These are phyloP conservation scores for Tuber melanosporum DNA, from an alignment of 495 filamentous ascomycete genomes.

Conservation along the genomic window DNA sequence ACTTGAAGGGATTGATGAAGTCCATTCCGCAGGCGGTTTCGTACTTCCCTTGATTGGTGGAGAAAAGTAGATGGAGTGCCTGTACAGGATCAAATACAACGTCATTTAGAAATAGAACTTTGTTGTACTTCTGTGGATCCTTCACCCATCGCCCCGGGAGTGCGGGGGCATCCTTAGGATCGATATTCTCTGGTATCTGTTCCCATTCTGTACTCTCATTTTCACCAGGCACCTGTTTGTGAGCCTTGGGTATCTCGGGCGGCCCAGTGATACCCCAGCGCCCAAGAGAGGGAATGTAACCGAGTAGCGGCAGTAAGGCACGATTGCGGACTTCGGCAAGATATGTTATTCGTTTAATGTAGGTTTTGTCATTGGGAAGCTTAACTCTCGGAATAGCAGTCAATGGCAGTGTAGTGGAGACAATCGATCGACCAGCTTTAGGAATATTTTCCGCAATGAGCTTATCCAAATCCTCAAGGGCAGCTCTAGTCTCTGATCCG, in stretches of 20 bases:
- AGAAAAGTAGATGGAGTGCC: slow-evolving; percentile 65
- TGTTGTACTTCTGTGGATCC: slow-evolving; percentile 53
- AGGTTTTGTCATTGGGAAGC: slow-evolving; percentile 55
- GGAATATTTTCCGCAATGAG: slow-evolving; percentile 49
- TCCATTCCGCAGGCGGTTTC: slow-evolving; percentile 76
- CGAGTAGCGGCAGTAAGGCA: slow-evolving; percentile 59
- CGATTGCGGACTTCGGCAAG: slow-evolving; percentile 73
- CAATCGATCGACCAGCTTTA: slow-evolving; percentile 49
- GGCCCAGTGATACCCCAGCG: slow-evolving; percentile 20
- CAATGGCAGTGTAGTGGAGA: slow-evolving; percentile 37
- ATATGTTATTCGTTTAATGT: slow-evolving; percentile 66
- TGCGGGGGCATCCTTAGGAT: slow-evolving; percentile 14
- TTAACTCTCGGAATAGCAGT: slow-evolving; percentile 52
- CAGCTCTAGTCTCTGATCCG: slow-evolving; percentile 45
- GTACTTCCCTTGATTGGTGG: slow-evolving; percentile 61
- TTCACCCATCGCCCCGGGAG: slow-evolving; percentile 35
- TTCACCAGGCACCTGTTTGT: not conserved
- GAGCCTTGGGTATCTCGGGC: slow-evolving; percentile 5
- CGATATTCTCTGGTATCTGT: slow-evolving; percentile 1
- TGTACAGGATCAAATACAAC: slow-evolving; percentile 65
- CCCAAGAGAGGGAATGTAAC: slow-evolving; percentile 30
- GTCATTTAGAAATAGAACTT: slow-evolving; percentile 71
- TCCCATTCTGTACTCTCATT: slow-evolving; percentile 14
- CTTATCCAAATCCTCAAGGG: slow-evolving; percentile 45
- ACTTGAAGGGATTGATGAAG: slow-evolving; percentile 68